These are phyloP conservation scores for Cryphonectria nitschkei DNA, from an alignment of 2,329 filamentous ascomycete genomes.

Conservation along the genomic window DNA sequence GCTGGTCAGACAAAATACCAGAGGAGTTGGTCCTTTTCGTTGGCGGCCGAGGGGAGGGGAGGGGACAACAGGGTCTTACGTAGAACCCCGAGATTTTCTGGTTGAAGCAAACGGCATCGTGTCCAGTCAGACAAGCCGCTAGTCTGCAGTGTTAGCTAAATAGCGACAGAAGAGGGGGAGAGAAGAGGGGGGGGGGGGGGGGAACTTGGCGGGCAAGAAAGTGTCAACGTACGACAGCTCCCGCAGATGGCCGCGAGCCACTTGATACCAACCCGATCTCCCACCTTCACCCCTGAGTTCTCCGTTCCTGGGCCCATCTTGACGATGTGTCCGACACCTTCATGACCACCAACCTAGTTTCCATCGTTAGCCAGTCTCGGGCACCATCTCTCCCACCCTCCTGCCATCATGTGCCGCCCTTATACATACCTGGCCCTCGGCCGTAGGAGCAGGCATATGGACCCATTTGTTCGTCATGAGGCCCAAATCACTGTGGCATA, in stretches of 20 bases:
- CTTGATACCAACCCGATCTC: conserved; percentile 72
- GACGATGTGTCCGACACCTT: conserved; percentile 68
- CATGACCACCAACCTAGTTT: conserved; percentile 62
- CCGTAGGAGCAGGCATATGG: conserved; percentile 28
- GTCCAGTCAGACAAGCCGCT: conserved; percentile 56
- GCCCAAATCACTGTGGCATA: conserved; percentile 30
- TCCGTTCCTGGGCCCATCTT: conserved; percentile 66
- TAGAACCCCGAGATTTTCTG: conserved; percentile 68
- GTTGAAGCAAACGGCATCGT: conserved; percentile 67
- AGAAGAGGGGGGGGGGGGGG: neutral
- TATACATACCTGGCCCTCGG: conserved; percentile 27
- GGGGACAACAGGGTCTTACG: conserved; percentile 14
- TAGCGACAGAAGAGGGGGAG: conserved; percentile 1
- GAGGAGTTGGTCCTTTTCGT: too few relatives aligned
- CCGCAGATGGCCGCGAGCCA: conserved; percentile 65
- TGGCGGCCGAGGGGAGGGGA: too few relatives aligned
- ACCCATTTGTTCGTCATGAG: conserved; percentile 29
- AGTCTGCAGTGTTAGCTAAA: conserved; percentile 36
- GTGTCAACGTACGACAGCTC: conserved; percentile 40
- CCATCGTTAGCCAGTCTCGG: neutral
- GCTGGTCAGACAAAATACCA: neutral
- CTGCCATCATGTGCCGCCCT: neutral
- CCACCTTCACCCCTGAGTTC: conserved; percentile 60
- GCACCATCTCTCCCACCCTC: neutral
- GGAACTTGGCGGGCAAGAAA: neutral